phyloP scores from a whole-genome alignment of 192 early-diverging fungal species.

The Kickxella alabastrina region DNA sequence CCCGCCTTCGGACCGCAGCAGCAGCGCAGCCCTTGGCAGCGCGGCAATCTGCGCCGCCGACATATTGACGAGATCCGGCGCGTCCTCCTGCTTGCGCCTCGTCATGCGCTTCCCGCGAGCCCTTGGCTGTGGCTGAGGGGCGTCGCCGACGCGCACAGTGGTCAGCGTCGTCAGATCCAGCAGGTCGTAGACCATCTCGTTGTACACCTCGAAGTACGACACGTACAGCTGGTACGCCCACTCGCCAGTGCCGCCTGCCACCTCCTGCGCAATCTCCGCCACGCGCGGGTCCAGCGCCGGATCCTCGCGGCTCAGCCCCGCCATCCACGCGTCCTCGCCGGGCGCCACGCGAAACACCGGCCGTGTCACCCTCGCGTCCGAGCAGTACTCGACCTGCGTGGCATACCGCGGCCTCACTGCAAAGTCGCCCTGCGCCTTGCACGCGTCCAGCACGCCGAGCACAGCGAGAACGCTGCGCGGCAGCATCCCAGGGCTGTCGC shows the following conservation, averaged over 20 bases:
- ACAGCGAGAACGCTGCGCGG: slow-evolving; percentile 58
- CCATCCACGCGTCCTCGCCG: slow-evolving; percentile 44
- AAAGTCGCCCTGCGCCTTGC: slow-evolving; percentile 35
- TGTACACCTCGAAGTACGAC: slow-evolving; percentile 89
- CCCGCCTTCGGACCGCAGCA: slow-evolving; percentile 38
- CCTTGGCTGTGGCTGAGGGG: slow-evolving; percentile 2
- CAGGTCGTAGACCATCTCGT: slow-evolving; percentile 82
- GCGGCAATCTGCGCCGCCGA: slow-evolving; percentile 25
- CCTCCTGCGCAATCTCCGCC: slow-evolving; percentile 15
- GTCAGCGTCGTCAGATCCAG: slow-evolving; percentile 55
- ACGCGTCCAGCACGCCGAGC: slow-evolving; percentile 52
- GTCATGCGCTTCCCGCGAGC: background rate
- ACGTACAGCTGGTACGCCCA: slow-evolving; percentile 82
- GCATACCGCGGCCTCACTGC: slow-evolving; percentile 34
- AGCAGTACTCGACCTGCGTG: slow-evolving; percentile 43
- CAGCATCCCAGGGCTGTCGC: slow-evolving; percentile 52
- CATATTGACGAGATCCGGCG: slow-evolving; percentile 22
- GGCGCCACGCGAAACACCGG: slow-evolving; percentile 34
- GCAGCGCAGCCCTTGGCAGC: slow-evolving; percentile 18
- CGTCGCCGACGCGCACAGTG: slow-evolving; percentile 22
- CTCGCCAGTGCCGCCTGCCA: slow-evolving; percentile 12
- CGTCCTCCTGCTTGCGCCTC: slow-evolving; percentile 23
- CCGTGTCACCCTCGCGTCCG: slow-evolving; percentile 25
- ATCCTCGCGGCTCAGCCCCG: slow-evolving; percentile 5
- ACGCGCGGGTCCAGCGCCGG: background rate